Percentiles rank a stretch among this genome's conserved stretches.
Conservation (phyloP, 306 rosid genomes). For the Quercus gilva region DNA sequence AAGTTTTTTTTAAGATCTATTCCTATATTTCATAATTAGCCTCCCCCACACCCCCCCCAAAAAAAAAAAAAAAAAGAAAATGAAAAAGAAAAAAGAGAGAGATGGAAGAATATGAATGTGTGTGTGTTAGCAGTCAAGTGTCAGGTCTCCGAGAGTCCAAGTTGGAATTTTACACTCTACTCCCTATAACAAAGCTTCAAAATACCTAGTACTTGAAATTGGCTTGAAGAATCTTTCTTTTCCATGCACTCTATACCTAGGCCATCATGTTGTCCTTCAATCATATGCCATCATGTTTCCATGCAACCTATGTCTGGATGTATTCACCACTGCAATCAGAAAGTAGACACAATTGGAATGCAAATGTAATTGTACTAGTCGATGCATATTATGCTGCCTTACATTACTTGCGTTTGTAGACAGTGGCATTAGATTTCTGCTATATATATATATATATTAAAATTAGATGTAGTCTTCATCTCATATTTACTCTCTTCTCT, state of each 20-base stretch:
- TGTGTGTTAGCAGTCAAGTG: not conserved
- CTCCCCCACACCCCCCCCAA: too few relatives aligned
- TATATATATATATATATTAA: not conserved
- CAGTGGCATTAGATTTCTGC: conserved; percentile 10
- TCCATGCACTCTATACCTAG: not conserved
- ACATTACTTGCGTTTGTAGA: too few relatives aligned
- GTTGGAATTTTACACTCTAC: not conserved
- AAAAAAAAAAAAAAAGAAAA: not conserved
- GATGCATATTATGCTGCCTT: too few relatives aligned
- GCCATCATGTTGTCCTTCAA: not conserved
- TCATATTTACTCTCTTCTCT: conserved; percentile 7
- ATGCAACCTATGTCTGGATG: too few relatives aligned
- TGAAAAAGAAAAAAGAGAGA: not conserved
- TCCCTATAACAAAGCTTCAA: not conserved
- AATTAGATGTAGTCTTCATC: conserved; percentile 7
- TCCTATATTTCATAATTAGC: not conserved
- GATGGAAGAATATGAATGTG: not conserved
- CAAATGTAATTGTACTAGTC: conserved; percentile 18
- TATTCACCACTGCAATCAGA: not conserved
- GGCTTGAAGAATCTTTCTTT: not conserved
- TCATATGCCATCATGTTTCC: not conserved
- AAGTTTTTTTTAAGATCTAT: not conserved
- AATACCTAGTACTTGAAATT: not conserved
- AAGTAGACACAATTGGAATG: not conserved
- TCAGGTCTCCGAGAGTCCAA: not conserved